These are phyloP conservation scores for Neurospora pannonica DNA, from an alignment of 495 filamentous ascomycete species.

Conservation along the genomic window DNA sequence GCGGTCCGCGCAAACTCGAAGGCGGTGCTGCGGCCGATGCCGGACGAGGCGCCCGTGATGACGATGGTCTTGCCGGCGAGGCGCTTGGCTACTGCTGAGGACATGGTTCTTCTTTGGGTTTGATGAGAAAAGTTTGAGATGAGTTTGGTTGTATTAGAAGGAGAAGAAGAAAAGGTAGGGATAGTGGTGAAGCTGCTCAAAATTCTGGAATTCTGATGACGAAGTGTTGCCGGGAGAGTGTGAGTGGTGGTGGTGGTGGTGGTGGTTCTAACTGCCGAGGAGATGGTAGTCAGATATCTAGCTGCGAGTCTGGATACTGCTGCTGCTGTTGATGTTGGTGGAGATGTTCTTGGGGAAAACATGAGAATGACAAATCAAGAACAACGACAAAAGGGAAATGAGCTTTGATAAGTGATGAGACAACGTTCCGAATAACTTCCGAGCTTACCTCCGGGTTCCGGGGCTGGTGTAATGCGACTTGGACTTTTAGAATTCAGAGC, in stretches of 20 bases:
- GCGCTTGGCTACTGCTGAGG: conserved; percentile 61
- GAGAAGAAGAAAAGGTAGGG: not conserved
- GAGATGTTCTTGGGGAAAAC: not conserved
- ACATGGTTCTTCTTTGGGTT: conserved; percentile 47
- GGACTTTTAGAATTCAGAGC: not conserved
- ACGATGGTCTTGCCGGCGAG: conserved; percentile 90
- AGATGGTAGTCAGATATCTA: not conserved
- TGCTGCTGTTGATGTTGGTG: not conserved
- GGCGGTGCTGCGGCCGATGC: conserved; percentile 79
- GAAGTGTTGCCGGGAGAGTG: not conserved
- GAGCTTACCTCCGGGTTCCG: not conserved
- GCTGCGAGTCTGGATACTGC: not conserved
- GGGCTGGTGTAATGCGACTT: not conserved
- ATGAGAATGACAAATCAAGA: not conserved
- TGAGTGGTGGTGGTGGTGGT: not conserved
- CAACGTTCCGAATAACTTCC: not conserved
- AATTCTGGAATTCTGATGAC: not conserved
- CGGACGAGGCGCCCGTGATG: conserved; percentile 87
- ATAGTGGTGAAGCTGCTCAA: not conserved
- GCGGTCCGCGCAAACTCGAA: conserved; percentile 86
- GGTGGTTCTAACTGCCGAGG: not conserved
- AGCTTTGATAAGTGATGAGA: not conserved
- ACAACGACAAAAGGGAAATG: not conserved
- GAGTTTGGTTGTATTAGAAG: not conserved
- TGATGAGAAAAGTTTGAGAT: not conserved